Evolutionary conservation across 768 basidiomycete species (phyloP).

Genomic region (Boletus huronensis): DNA sequence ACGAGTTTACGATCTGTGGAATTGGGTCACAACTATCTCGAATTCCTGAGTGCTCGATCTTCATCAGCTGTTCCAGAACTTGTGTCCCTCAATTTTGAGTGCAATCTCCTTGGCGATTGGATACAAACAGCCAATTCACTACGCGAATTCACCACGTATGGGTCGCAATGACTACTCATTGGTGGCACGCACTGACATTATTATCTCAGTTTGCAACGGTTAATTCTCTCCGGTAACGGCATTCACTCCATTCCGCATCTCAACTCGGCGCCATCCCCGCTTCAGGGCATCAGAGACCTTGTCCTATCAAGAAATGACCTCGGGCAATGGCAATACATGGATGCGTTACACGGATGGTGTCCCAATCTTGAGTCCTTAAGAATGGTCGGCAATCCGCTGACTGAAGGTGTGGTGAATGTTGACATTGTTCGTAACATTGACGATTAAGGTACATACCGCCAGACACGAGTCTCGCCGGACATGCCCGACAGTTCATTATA

Average conservation of each 20-base stretch:
- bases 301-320: constrained; percentile 63
- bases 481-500: constrained; percentile 58
- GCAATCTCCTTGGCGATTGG: constrained; percentile 63
- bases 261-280: constrained; percentile 13
- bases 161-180: background rate
- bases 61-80: constrained; percentile 31
- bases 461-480: constrained; percentile 38
- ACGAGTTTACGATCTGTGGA: constrained; percentile 55
- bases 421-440: background rate
- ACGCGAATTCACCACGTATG: constrained; percentile 44
- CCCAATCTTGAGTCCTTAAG: constrained; percentile 61
- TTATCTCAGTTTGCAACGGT: constrained; percentile 48
- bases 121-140: constrained; percentile 43
- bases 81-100: constrained; percentile 63
- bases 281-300: constrained; percentile 50
- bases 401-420: constrained; percentile 42
- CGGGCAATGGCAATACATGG: constrained; percentile 56
- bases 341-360: constrained; percentile 65
- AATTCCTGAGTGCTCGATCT: constrained; percentile 25
- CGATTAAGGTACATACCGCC: background rate
- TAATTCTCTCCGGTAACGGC: constrained; percentile 64
- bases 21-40: constrained; percentile 66
- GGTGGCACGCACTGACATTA: constrained; percentile 5
- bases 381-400: constrained; percentile 61
- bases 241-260: constrained; percentile 46